Evolutionary conservation across 1,284 basidiomycete species (phyloP).

Genomic region (Singerocomus rubriflavus): DNA sequence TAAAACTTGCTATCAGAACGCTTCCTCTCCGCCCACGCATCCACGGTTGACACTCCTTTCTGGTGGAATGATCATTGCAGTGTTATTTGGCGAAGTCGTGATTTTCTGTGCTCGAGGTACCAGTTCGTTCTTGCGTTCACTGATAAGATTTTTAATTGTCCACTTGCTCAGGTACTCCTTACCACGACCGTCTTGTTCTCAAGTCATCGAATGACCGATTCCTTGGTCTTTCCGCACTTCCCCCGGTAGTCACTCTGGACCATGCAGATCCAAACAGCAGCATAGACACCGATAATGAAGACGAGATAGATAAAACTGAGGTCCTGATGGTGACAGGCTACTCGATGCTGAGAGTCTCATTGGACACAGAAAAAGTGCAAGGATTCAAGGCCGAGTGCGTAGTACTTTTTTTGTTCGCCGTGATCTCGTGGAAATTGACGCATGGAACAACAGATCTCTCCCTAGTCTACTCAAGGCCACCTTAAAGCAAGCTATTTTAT

Average conservation of each 20-base stretch:
- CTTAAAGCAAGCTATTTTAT: constrained; percentile 86
- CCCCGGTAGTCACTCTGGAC: constrained; percentile 25
- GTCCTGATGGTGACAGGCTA: constrained; percentile 63
- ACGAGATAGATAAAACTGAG: constrained; percentile 41
- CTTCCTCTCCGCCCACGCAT: constrained; percentile 64
- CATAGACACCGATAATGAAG: constrained; percentile 10
- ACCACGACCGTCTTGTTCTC: constrained; percentile 67
- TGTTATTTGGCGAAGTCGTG: constrained; percentile 78
- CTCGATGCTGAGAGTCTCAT: constrained; percentile 60
- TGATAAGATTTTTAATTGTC: background rate
- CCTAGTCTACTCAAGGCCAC: constrained; percentile 75
- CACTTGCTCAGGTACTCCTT: constrained; percentile 55
- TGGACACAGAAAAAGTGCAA: constrained; percentile 61
- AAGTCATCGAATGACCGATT: constrained; percentile 66
- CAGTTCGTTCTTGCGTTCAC: constrained; percentile 7
- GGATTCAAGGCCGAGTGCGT: constrained; percentile 58
- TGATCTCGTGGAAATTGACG: constrained; percentile 3
- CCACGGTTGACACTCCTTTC: constrained; percentile 61
- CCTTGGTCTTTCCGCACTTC: constrained; percentile 60
- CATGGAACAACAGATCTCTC: constrained; percentile 49
- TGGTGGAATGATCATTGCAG: constrained; percentile 52
- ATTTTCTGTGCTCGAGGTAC: constrained; percentile 65
- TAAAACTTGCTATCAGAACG: constrained; percentile 45
- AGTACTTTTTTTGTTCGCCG: constrained; percentile 27
- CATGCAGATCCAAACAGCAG: constrained; percentile 16